These are phyloP conservation scores for Amylostereum areolatum DNA, from an alignment of 1,284 basidiomycete species.

Conservation along the genomic window DNA sequence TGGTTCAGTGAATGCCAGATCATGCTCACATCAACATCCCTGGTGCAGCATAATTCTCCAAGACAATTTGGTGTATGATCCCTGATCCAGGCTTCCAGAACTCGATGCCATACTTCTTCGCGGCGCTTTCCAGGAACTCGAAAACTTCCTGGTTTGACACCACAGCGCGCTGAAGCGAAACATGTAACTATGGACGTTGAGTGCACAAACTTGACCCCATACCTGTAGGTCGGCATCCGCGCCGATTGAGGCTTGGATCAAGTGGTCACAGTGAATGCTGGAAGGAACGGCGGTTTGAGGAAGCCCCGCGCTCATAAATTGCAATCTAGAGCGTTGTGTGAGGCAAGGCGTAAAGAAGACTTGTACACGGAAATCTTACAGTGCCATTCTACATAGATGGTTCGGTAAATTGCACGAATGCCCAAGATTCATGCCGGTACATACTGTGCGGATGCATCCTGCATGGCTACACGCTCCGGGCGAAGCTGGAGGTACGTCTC, in stretches of 20 bases:
- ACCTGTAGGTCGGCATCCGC: slow-evolving; percentile 82
- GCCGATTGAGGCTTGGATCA: slow-evolving; percentile 87
- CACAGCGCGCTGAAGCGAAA: slow-evolving; percentile 62
- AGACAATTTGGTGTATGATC: slow-evolving; percentile 97
- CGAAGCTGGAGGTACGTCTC: slow-evolving; percentile 87
- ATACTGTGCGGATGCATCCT: slow-evolving; percentile 97
- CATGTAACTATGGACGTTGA: slow-evolving; percentile 3
- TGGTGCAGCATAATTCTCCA: slow-evolving; percentile 95
- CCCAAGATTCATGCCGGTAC: slow-evolving; percentile 18
- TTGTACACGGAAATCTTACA: slow-evolving; percentile 38
- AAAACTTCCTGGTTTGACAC: slow-evolving; percentile 95
- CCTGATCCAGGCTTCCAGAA: slow-evolving; percentile 97
- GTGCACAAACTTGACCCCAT: neutral
- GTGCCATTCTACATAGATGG: slow-evolving; percentile 55
- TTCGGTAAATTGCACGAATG: neutral
- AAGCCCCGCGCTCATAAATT: slow-evolving; percentile 98
- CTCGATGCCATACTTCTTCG: slow-evolving; percentile 90
- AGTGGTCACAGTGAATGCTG: slow-evolving; percentile 95
- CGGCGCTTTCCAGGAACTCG: slow-evolving; percentile 94
- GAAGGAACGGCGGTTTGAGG: slow-evolving; percentile 79
- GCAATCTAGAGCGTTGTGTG: slow-evolving; percentile 49
- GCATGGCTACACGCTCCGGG: slow-evolving; percentile 97
- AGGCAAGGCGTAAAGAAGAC: too few species aligned
- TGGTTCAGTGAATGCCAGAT: neutral
- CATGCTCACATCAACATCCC: slow-evolving; percentile 72